Conservation (phyloP, 169 alveolate genomes). For the Cyclospora cayetanensis region DNA sequence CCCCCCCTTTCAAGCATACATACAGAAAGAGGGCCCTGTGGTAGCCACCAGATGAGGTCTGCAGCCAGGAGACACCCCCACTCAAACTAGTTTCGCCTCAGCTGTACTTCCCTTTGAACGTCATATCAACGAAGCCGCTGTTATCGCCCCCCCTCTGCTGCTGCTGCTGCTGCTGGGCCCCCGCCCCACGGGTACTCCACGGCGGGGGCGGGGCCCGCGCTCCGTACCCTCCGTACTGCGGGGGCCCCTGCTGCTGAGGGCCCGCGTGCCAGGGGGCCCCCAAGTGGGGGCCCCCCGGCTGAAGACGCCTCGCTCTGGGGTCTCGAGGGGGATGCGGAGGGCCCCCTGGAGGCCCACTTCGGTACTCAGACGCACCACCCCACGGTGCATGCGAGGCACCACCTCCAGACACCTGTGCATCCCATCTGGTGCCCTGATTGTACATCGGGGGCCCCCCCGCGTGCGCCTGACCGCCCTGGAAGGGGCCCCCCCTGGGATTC, state of each 20-base stretch:
- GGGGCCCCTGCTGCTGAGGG: constrained; percentile 23
- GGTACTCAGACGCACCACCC: background rate
- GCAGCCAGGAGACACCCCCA: no score
- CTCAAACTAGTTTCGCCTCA: no score
- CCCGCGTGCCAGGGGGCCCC: background rate
- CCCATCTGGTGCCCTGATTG: background rate
- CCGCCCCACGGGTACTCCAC: no score
- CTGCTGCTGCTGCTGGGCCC: constrained; percentile 56
- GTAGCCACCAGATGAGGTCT: no score
- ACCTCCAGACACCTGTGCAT: background rate
- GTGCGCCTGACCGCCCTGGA: background rate
- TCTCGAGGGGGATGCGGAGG: background rate
- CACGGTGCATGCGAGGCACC: background rate
- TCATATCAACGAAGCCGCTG: background rate
- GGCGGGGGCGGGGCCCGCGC: background rate
- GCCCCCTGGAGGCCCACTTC: background rate
- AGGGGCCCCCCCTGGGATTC: background rate
- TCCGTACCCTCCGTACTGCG: background rate
- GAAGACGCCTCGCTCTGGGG: background rate
- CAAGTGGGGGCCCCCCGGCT: background rate
- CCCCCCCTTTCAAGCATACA: no score
- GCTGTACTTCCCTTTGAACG: constrained; percentile 1
- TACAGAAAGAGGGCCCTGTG: no score
- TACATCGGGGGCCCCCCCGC: constrained; percentile 35
- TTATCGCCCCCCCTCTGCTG: background rate